phyloP scores from a whole-genome alignment of 345 rosid species.

The Raphanus raphanistrum region DNA sequence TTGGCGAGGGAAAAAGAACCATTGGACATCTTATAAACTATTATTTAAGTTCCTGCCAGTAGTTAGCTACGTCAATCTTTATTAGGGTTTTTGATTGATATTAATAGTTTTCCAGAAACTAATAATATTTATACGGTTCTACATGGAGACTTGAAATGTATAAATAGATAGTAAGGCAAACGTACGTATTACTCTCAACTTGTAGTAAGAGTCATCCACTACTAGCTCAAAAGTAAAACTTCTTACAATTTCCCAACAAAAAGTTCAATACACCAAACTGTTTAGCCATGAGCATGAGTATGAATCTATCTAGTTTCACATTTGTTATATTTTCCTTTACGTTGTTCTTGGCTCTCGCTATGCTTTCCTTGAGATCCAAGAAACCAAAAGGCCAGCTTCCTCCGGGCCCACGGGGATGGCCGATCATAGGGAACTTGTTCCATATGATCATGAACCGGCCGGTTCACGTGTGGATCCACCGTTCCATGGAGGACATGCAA shows the following conservation, averaged over 20 bases:
- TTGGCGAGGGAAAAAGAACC: not conserved
- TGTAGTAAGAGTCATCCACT: not conserved
- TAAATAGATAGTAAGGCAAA: not conserved
- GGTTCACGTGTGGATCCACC: conserved; percentile 22
- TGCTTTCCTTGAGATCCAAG: not conserved
- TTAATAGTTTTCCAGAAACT: not conserved
- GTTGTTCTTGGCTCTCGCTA: not conserved
- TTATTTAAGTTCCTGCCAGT: not conserved
- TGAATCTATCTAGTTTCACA: not conserved
- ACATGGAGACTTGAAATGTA: not conserved
- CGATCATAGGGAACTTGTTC: not conserved
- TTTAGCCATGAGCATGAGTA: not conserved
- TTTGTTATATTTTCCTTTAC: not conserved
- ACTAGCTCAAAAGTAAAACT: not conserved
- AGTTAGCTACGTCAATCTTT: not conserved
- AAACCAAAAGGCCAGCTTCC: conserved; percentile 24
- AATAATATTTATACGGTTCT: not conserved
- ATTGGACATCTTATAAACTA: not conserved
- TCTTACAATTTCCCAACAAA: not conserved
- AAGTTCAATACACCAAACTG: not conserved
- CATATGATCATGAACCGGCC: conserved; percentile 10
- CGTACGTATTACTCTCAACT: not conserved
- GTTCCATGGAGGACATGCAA: conserved; percentile 12
- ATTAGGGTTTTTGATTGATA: not conserved
- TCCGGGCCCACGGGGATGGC: conserved; percentile 14